These are phyloP conservation scores for Globisporangium perplexum DNA, from an alignment of 352 stramenopile genomes.

Conservation along the genomic window DNA sequence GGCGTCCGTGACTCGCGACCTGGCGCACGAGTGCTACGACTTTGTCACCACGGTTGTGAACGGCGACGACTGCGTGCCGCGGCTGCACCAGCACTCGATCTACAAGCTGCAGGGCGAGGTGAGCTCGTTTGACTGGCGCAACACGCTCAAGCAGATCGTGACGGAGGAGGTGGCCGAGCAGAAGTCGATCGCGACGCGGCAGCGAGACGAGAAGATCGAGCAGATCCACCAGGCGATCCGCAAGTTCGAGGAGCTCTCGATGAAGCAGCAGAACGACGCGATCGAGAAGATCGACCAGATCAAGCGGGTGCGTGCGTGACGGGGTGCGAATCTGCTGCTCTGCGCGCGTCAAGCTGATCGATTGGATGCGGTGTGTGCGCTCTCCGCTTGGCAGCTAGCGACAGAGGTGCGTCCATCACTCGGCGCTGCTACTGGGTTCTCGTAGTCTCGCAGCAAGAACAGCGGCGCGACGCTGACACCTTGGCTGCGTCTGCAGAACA, in stretches of 20 bases:
- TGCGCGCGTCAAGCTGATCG: neutral
- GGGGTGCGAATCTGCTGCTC: neutral
- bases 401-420: conserved; percentile 14
- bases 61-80: conserved; percentile 77
- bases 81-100: conserved; percentile 73
- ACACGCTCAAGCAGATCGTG: conserved; percentile 45
- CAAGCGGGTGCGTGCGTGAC: conserved; percentile 23
- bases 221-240: conserved; percentile 36
- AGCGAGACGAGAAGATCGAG: conserved; percentile 44
- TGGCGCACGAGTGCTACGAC: conserved; percentile 44
- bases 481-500: conserved; percentile 22
- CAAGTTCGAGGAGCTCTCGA: conserved; percentile 35
- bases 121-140: conserved; percentile 58
- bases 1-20: conserved; percentile 55
- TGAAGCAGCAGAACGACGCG: conserved; percentile 38
- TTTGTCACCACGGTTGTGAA: conserved; percentile 73
- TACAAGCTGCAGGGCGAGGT: conserved; percentile 61
- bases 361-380: neutral
- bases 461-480: neutral
- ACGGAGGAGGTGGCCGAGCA: conserved; percentile 56
- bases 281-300: conserved; percentile 43
- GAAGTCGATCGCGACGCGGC: conserved; percentile 31
- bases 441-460: no score
- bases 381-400: conserved; percentile 19
- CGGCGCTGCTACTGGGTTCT: no score